phyloP scores from a whole-genome alignment of 257 asterid genomes.

The Handroanthus guayacan region DNA sequence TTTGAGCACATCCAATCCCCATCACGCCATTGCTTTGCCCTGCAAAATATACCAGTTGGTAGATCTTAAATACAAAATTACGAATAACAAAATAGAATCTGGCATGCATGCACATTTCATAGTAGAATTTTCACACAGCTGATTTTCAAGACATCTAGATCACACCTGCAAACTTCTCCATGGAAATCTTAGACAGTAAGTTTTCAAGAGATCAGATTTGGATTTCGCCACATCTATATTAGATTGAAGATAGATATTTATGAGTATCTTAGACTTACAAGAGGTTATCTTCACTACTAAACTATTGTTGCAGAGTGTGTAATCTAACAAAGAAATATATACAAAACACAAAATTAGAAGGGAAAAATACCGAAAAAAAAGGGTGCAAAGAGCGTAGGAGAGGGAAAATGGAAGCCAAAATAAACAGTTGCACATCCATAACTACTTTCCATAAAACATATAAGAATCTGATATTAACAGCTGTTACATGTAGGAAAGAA shows the following conservation, averaged over 20 bases:
- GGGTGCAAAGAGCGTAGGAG: neutral
- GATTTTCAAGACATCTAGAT: slow-evolving; percentile 16
- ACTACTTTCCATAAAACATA: slow-evolving; percentile 4
- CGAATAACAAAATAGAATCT: neutral
- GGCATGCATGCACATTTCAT: slow-evolving; percentile 12
- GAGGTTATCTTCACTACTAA: neutral
- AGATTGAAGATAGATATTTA: neutral
- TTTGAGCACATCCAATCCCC: slow-evolving; percentile 97
- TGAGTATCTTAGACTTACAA: slow-evolving; percentile 24
- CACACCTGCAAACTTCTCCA: slow-evolving; percentile 15
- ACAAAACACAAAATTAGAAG: neutral
- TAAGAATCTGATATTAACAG: slow-evolving; percentile 1
- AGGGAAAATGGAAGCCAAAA: slow-evolving; percentile 10
- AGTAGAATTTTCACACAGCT: slow-evolving; percentile 12
- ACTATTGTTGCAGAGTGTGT: slow-evolving; percentile 4
- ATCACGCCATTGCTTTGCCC: slow-evolving; percentile 93
- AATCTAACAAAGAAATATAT: neutral
- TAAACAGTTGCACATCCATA: slow-evolving; percentile 15
- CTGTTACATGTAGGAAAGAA: slow-evolving; percentile 23
- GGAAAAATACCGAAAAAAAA: neutral
- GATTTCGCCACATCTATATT: neutral
- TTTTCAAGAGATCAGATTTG: neutral
- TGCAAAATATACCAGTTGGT: slow-evolving; percentile 44
- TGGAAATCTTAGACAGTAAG: neutral
- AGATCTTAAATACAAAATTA: slow-evolving; percentile 10